phyloP scores from a whole-genome alignment of 2,329 filamentous ascomycete species.

The Penicillium sp. region DNA sequence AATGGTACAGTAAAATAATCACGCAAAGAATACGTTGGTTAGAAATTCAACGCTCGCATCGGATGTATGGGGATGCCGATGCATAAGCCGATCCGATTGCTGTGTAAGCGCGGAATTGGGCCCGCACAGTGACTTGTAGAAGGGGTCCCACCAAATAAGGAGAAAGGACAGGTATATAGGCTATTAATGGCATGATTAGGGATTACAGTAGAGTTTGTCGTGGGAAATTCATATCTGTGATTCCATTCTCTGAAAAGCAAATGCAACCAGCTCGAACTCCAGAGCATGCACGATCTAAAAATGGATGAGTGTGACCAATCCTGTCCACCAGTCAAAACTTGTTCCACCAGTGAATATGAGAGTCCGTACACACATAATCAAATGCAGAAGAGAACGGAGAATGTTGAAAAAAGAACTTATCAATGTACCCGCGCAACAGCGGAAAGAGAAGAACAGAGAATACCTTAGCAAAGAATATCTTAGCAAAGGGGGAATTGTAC shows the following conservation, averaged over 20 bases:
- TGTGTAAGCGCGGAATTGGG: conserved; percentile 32
- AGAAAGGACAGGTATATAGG: not conserved
- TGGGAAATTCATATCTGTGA: not conserved
- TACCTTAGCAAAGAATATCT: not conserved
- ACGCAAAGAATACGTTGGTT: conserved; percentile 4
- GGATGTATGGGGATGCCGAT: conserved; percentile 21
- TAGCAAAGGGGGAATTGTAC: conserved; percentile 16
- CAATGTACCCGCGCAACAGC: not conserved
- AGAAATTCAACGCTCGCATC: conserved; percentile 4
- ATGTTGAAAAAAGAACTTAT: not conserved
- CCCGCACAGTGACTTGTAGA: conserved; percentile 22
- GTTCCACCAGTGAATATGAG: not conserved
- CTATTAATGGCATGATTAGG: not conserved
- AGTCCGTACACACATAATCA: not conserved
- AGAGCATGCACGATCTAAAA: conserved; percentile 11
- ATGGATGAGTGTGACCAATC: not conserved
- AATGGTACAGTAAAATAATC: not conserved
- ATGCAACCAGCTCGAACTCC: conserved; percentile 12
- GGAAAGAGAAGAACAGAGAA: not conserved
- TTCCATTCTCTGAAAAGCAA: conserved; percentile 23
- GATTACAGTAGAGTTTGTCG: not conserved
- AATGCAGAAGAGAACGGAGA: not conserved
- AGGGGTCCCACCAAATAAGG: not conserved
- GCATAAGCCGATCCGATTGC: conserved; percentile 22
- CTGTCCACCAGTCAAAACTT: conserved; percentile 19